A percentile compares a stretch with the other conserved stretches of the same genome.
These are phyloP conservation scores for Didymella sp. DNA, from an alignment of 2,329 filamentous ascomycete genomes.

Conservation along the genomic window DNA sequence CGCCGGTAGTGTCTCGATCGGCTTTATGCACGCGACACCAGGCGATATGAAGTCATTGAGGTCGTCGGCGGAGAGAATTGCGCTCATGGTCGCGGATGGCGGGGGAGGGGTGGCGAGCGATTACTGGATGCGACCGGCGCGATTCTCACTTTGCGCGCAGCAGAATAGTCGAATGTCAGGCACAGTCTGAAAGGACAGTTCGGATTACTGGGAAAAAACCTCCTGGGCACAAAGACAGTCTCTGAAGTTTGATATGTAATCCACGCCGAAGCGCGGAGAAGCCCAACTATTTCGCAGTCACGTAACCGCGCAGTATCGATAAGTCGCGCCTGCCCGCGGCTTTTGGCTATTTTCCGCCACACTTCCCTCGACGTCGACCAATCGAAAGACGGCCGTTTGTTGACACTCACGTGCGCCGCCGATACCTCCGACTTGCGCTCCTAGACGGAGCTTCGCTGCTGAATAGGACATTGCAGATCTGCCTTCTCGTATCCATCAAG, in stretches of 20 bases:
- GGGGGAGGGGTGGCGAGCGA: conserved; percentile 25
- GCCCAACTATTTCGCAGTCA: conserved; percentile 28
- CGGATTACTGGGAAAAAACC: too few relatives aligned
- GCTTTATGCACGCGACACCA: conserved; percentile 97
- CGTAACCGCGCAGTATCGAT: conserved; percentile 40
- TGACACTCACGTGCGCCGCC: conserved; percentile 23
- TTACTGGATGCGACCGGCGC: conserved; percentile 21
- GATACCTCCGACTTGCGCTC: conserved; percentile 3
- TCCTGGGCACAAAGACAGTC: too few relatives aligned
- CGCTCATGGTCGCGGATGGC: conserved; percentile 72
- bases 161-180: background rate
- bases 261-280: conserved; percentile 33
- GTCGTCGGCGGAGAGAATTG: conserved; percentile 95
- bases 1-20: conserved; percentile 84
- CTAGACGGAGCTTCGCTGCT: background rate
- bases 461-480: background rate
- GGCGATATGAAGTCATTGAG: conserved; percentile 99
- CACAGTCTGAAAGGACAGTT: conserved; percentile 6
- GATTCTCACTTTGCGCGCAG: background rate
- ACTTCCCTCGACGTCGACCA: conserved; percentile 12
- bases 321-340: conserved; percentile 37
- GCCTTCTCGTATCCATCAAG: too few relatives aligned
- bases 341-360: conserved; percentile 31
- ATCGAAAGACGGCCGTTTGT: conserved; percentile 3
- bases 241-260: conserved; percentile 21